These are phyloP conservation scores for Epichloe sibirici DNA, from an alignment of 2,329 filamentous ascomycete genomes.

Conservation along the genomic window DNA sequence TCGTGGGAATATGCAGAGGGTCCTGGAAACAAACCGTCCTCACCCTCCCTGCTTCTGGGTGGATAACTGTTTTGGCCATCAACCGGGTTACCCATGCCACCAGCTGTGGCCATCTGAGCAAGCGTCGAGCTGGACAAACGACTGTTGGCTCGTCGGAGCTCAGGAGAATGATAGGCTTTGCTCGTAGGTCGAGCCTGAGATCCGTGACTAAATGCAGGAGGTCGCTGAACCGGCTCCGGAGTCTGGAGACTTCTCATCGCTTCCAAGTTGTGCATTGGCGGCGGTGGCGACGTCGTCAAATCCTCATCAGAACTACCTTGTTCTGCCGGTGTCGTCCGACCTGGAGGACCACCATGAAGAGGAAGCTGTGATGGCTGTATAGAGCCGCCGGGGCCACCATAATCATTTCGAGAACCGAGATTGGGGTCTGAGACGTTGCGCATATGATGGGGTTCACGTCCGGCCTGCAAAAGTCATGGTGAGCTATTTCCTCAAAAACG, in stretches of 20 bases:
- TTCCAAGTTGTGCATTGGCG: slow-evolving; percentile 38
- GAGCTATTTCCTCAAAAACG: background rate
- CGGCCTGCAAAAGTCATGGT: slow-evolving; percentile 19
- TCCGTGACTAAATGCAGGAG: slow-evolving; percentile 68
- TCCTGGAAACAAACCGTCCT: slow-evolving; percentile 24
- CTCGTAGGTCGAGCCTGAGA: slow-evolving; percentile 58
- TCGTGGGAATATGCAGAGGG: slow-evolving; percentile 39
- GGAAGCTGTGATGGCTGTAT: slow-evolving; percentile 24
- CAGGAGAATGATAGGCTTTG: slow-evolving; percentile 59
- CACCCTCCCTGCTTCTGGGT: slow-evolving; percentile 18
- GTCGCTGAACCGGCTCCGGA: slow-evolving; percentile 64
- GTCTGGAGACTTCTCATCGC: slow-evolving; percentile 45
- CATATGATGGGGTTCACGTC: slow-evolving; percentile 23
- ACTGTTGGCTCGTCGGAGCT: slow-evolving; percentile 69
- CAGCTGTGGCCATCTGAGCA: slow-evolving; percentile 63
- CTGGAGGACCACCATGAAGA: slow-evolving; percentile 27
- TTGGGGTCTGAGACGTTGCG: slow-evolving; percentile 38
- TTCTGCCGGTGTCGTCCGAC: slow-evolving; percentile 36
- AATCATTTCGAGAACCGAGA: slow-evolving; percentile 14
- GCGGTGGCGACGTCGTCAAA: slow-evolving; percentile 17
- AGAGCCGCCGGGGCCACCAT: slow-evolving; percentile 16
- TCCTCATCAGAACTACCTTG: slow-evolving; percentile 47
- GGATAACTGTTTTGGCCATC: slow-evolving; percentile 19
- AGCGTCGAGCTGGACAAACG: slow-evolving; percentile 75
- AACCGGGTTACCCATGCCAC: slow-evolving; percentile 35